These are phyloP conservation scores for Elongisporangium anandrum DNA, from an alignment of 352 stramenopile species.

Conservation along the genomic window DNA sequence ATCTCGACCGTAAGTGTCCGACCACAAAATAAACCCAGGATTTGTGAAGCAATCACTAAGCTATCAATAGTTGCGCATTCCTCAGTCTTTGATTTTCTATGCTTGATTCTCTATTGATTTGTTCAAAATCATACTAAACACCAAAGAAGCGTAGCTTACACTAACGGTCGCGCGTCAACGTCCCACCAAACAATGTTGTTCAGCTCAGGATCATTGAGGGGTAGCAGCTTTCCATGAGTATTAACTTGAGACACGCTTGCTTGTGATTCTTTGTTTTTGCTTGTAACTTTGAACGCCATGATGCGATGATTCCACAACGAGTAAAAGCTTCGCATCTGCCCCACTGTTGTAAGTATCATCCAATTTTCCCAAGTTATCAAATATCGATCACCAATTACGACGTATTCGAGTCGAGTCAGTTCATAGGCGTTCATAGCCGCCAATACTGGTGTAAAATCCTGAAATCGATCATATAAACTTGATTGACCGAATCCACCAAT, in stretches of 20 bases:
- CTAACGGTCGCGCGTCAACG: neutral
- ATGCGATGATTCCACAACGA: constrained; percentile 12
- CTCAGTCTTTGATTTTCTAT: too few species aligned
- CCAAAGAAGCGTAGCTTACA: too few species aligned
- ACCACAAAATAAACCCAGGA: too few species aligned
- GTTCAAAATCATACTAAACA: too few species aligned
- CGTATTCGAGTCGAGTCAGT: constrained; percentile 8
- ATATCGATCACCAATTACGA: constrained; percentile 5
- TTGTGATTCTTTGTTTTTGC: neutral
- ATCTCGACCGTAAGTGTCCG: too few species aligned
- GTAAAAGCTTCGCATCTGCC: constrained; percentile 2
- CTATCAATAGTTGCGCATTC: too few species aligned
- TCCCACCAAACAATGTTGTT: neutral
- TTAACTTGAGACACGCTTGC: neutral
- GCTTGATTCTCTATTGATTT: too few species aligned
- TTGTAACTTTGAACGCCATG: constrained; percentile 3
- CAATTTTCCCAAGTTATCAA: constrained; percentile 10
- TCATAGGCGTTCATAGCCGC: constrained; percentile 8
- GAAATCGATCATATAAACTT: neutral
- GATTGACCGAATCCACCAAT: neutral
- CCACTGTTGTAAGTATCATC: constrained; percentile 1
- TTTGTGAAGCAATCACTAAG: too few species aligned
- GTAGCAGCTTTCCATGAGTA: neutral
- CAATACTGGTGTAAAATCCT: constrained; percentile 1
- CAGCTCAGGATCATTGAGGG: neutral